A percentile compares a stretch with the other conserved stretches of the same genome.
Evolutionary conservation across 441 rosid genomes (phyloP).

Genomic region (Cnidoscolus chayamansa): DNA sequence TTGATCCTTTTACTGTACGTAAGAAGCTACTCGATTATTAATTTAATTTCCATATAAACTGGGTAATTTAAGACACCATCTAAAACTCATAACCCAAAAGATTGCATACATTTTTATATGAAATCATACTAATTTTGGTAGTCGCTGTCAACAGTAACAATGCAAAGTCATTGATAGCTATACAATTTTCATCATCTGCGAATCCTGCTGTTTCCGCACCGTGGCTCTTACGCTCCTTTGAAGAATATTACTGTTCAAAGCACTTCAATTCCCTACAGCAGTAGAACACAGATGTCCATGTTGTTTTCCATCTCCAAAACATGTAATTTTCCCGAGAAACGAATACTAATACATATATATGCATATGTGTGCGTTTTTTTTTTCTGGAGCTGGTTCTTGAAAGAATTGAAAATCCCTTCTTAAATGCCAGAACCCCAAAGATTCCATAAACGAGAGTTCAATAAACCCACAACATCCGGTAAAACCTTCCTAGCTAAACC

Average conservation of each 20-base stretch:
- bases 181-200: not conserved
- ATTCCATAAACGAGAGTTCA: constrained; percentile 65
- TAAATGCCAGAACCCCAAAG: constrained; percentile 72
- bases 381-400: not conserved
- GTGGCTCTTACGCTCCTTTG: not conserved
- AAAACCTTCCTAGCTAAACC: constrained; percentile 68
- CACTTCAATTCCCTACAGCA: not conserved
- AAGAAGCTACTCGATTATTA: not conserved
- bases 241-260: not conserved
- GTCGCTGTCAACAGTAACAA: not conserved
- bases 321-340: not conserved
- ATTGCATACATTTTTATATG: too few relatives aligned
- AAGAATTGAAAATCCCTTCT: not conserved
- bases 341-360: not conserved
- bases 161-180: not conserved
- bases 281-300: not conserved
- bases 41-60: too few relatives aligned
- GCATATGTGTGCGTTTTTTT: not conserved
- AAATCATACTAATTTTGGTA: too few relatives aligned
- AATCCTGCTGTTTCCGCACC: not conserved
- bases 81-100: not conserved
- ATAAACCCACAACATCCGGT: constrained; percentile 65
- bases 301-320: too few relatives aligned
- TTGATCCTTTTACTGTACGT: too few relatives aligned
- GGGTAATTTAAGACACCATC: too few relatives aligned